A percentile compares a stretch with the other conserved stretches of the same genome.
phyloP scores from a whole-genome alignment of 148 eudicot genomes.

The Amaranthus hypochondriacus region DNA sequence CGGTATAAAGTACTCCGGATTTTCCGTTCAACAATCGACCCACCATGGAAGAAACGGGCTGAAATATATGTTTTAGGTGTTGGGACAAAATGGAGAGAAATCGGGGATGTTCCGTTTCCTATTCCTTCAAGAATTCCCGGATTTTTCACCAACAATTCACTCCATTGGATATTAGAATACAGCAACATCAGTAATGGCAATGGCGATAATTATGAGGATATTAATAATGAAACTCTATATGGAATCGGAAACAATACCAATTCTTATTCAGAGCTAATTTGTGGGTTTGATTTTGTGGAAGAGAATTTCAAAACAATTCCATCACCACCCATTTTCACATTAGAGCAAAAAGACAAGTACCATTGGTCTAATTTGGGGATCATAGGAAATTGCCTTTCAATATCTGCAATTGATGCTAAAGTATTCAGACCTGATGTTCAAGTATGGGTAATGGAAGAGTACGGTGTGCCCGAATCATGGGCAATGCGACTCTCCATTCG shows the following conservation, averaged over 20 bases:
- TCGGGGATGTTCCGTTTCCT: slow-evolving; percentile 22
- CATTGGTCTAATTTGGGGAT: slow-evolving; percentile 36
- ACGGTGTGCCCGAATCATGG: slow-evolving; percentile 39
- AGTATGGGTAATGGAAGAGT: slow-evolving; percentile 45
- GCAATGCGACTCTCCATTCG: slow-evolving; percentile 26
- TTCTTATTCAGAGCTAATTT: slow-evolving; percentile 16
- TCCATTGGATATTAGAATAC: slow-evolving; percentile 36
- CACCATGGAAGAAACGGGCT: slow-evolving; percentile 4
- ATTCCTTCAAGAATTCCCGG: slow-evolving; percentile 33
- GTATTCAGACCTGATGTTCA: slow-evolving; percentile 24
- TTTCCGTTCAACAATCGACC: slow-evolving; percentile 12
- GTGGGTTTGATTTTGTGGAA: slow-evolving; percentile 34
- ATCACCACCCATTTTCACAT: slow-evolving; percentile 27
- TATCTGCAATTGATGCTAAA: slow-evolving; percentile 33
- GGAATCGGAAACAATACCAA: neutral
- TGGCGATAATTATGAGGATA: neutral
- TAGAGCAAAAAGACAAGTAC: slow-evolving; percentile 4
- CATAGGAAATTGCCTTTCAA: slow-evolving; percentile 27
- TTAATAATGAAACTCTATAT: neutral
- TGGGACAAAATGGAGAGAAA: slow-evolving; percentile 29
- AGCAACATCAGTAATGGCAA: neutral
- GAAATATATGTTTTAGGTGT: slow-evolving; percentile 29
- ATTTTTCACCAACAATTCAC: slow-evolving; percentile 23
- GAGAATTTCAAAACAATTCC: slow-evolving; percentile 25
- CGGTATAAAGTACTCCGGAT: slow-evolving; percentile 29